Evolutionary conservation across 805 yeast species (phyloP), one percentile per base, ranked within the genome.

Genomic region (Hanseniaspora lindneri): DNA sequence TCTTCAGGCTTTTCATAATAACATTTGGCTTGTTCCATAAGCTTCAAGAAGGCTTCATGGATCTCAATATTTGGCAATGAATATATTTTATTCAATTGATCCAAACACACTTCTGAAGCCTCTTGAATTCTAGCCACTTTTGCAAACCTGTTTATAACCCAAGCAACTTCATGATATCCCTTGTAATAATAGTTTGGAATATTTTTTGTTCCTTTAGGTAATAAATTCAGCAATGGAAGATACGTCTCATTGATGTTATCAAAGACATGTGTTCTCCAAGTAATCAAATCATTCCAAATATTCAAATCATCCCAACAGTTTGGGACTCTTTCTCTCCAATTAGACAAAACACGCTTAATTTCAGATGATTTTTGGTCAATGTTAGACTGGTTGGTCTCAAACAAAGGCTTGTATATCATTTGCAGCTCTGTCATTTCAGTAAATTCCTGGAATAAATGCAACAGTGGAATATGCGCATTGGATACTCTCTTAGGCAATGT

Each of bases 261-360:
- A 72, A 94, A 92, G 0, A 95, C 96, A 67, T 92, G 97, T 65
- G 92, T 97, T 56, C 99, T 75, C 99, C 99, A 92, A 0, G 97
- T 88, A 3, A 92, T 95, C 52, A 92, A 67, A 60, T 92, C 99
- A 55, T 94, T 88, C 99, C 99, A 92, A 52, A 88, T 76, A 61
- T 87, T 89, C 58, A 92, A 88, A 62, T 92, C 98, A 65, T 92
- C 99, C 96, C 97, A 92, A 8, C 76, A 71, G 58, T 92, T 92
- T 11, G 99, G 99, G 44, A 94, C 69, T 54, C 99, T 78, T 60
- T 92, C 99, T 59, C 98, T 73, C 99, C 99, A 92, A 1, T 95
- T 96, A 62, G 87, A 96, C 35, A 92, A 66, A 0, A 92, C 95
- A 47, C 97, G 75, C 66, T 92, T 92, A 53, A 92, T 72, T 58